phyloP scores from a whole-genome alignment of 352 stramenopile genomes.

The Phytophthora kernoviae region DNA sequence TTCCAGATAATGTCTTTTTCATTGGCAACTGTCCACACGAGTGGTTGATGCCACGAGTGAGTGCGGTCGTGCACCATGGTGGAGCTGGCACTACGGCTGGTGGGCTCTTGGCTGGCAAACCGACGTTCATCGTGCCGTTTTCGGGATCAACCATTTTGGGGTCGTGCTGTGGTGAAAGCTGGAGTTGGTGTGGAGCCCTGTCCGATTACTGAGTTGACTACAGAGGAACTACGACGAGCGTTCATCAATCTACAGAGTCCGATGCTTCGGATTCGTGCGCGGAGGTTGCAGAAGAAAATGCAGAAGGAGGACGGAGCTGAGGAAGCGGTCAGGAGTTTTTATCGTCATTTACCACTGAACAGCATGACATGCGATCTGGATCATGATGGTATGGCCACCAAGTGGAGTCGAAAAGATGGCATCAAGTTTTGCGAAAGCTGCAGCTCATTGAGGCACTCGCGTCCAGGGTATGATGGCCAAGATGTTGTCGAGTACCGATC shows the following conservation, averaged over 20 bases:
- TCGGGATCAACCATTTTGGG: constrained; percentile 96
- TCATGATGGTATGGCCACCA: constrained; percentile 29
- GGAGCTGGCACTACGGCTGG: constrained; percentile 90
- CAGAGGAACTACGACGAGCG: constrained; percentile 70
- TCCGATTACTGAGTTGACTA: constrained; percentile 80
- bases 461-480: constrained; percentile 26
- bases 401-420: constrained; percentile 35
- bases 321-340: constrained; percentile 84
- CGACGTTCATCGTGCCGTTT: constrained; percentile 94
- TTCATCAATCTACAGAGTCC: constrained; percentile 63
- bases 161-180: constrained; percentile 74
- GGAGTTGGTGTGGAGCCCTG: constrained; percentile 87
- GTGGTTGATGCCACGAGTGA: constrained; percentile 89
- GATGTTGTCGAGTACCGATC: constrained; percentile 35
- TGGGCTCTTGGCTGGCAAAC: constrained; percentile 86
- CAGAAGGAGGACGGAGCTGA: constrained; percentile 78
- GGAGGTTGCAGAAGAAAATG: constrained; percentile 60
- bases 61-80: constrained; percentile 79
- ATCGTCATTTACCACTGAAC: constrained; percentile 76
- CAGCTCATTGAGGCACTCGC: constrained; percentile 14
- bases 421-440: constrained; percentile 45
- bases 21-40: constrained; percentile 80
- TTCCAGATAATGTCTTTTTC: constrained; percentile 59
- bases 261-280: constrained; percentile 52
- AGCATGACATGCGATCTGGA: constrained; percentile 73